Evolutionary conservation across 2,329 filamentous ascomycete species (phyloP).

Genomic region (Colletotrichum horii): DNA sequence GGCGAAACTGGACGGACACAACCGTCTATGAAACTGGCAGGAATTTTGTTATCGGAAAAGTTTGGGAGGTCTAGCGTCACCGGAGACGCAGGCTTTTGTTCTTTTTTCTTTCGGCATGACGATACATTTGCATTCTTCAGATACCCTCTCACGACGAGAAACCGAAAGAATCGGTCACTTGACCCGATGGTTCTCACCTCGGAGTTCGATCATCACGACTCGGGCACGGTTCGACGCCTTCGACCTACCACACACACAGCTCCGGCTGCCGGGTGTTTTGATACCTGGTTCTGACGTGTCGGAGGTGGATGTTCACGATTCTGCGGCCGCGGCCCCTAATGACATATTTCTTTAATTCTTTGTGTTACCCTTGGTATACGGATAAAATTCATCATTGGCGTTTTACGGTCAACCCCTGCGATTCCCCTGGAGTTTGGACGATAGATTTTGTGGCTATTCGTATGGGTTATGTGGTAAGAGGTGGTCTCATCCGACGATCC

Average conservation of each 20-base stretch:
- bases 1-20: neutral
- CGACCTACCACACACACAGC: neutral
- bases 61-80: conserved; percentile 19
- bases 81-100: conserved; percentile 17
- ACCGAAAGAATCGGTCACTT: conserved; percentile 23
- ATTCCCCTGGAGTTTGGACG: conserved; percentile 18
- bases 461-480: neutral
- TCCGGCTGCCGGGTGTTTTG: neutral
- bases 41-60: conserved; percentile 21
- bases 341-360: conserved; percentile 26
- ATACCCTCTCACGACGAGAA: conserved; percentile 25
- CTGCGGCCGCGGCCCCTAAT: conserved; percentile 15
- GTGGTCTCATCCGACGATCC: neutral
- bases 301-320: neutral
- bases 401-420: conserved; percentile 9
- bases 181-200: conserved; percentile 17
- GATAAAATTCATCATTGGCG: conserved; percentile 24
- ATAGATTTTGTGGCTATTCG: conserved; percentile 18
- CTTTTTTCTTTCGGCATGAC: conserved; percentile 21
- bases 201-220: conserved; percentile 18
- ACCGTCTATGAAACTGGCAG: conserved; percentile 6
- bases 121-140: conserved; percentile 26
- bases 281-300: neutral
- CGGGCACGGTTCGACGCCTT: neutral
- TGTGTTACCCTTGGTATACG: conserved; percentile 24